Evolutionary conservation across 768 basidiomycete species (phyloP), one percentile per base, ranked within the genome.

Genomic region (Boletus rubescentipes): DNA sequence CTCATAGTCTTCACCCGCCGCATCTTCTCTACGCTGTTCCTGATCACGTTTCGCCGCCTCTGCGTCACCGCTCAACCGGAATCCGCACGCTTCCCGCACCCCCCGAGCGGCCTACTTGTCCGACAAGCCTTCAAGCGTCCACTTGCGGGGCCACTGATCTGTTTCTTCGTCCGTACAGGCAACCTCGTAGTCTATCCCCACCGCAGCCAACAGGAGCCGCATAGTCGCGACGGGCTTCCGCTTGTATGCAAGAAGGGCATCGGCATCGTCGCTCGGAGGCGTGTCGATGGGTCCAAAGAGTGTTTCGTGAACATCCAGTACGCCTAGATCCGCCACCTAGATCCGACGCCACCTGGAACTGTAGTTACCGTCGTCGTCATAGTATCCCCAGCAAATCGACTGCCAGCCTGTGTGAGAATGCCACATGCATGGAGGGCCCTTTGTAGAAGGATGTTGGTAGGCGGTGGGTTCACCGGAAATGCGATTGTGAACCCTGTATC

Each of bases 61-160:
- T 18, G 34, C 23, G 23, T 51, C 49, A 18, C 26, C 23, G 4
- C 49, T 50, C 45, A 55, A 37, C 23, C 55, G 58, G 11, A 63
- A 50, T 5, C 58, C 58, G 30, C 58, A 63, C 2, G 58, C 58
- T 14, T 23, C 44, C 37, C 50, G 48, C 43, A 63, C 54, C 18
- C 55, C 58, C 1, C 59, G 40, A 21, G 53, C 53, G 8, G 58
- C 48, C 58, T 46, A 63, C n/a, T 35, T 39, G 38, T 60, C 55
- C 4, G n/a, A 18, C 20, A 63, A 31, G 10, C 51, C 58, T 36
- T 60, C 61, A 29, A 63, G 34, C 21, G 34, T 51, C 30, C 15
- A 55, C 0, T 45, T 23, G 3, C 4, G 0, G 0, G 49, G 52
- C 5, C 12, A 0, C 2, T 12, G 12, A 18, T 59, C 54, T 2